Evolutionary conservation across 257 asterid species (phyloP).

Genomic region (Cruciata laevipes): DNA sequence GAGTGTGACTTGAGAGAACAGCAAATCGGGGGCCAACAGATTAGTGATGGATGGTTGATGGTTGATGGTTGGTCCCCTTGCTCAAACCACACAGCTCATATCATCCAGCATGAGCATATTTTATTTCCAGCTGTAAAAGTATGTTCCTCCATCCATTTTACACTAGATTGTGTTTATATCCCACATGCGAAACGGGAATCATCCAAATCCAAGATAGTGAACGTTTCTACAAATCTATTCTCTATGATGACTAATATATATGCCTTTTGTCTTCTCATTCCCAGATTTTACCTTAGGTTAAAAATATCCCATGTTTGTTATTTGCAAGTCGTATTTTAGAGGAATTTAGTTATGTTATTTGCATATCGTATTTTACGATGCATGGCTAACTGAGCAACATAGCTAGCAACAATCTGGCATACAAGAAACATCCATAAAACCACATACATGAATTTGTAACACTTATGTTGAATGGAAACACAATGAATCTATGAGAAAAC

Average conservation of each 20-base stretch:
- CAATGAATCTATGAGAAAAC: no score
- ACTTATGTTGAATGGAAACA: not conserved
- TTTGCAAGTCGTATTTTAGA: no score
- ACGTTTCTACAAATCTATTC: not conserved
- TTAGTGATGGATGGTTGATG: no score
- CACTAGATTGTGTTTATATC: not conserved
- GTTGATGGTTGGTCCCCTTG: not conserved
- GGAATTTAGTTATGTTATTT: no score
- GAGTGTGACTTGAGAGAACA: no score
- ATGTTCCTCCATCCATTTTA: not conserved
- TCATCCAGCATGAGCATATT: not conserved
- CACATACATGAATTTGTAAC: not conserved
- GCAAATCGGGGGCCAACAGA: no score
- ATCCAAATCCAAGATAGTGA: not conserved
- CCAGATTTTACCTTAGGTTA: not conserved
- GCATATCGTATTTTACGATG: no score
- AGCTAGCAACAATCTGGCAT: no score
- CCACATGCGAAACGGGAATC: not conserved
- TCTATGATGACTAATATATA: no score
- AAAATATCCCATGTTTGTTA: no score
- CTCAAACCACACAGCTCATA: not conserved
- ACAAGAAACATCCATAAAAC: no score
- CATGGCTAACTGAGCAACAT: no score
- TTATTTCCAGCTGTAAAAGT: not conserved
- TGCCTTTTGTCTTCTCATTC: not conserved